Base-by-base conservation (phyloP, 2,329 filamentous ascomycete species). In the Zymoseptoria passerinii region DNA sequence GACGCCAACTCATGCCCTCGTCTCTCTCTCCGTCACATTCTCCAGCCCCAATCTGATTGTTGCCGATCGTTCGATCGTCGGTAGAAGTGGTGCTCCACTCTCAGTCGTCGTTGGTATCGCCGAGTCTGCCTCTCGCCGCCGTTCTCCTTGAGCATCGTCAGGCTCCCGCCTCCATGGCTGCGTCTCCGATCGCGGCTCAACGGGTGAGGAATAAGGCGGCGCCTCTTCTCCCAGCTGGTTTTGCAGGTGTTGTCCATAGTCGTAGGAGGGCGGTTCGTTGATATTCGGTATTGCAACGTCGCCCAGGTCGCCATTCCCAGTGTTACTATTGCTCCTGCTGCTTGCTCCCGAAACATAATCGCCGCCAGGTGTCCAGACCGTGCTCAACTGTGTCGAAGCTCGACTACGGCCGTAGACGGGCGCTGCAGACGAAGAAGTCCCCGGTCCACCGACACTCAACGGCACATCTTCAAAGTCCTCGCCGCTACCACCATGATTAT, bases 201-300 rank as follows among this genome's bases (percentile, higher is more conserved):
- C 54, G 0, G 77, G 77, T 50, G 75, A 77, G 40, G 74, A 73
- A 57, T 80, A 80, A 4, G 75, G 76, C 18, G 77, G 77, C n/a
- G 77, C 77, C 51, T 79, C 75, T 60, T 78, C 77, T 54, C 71
- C 73, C 3, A 69, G 71, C 28, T 65, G 65, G 27, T 61, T 60
- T 44, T 44, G 35, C 35, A 44, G n/a, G n/a, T 44, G 35, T 16
- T 44, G 35, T 13, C 35, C 35, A 44, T 44, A 44, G 29, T 72
- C 70, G 53, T 74, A 74, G 2, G 66, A 66, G 23, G 72, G 72
- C 27, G 72, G 71, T 50, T 72, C 70, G 35, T 44, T 44, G 20
- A 63, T 60, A 48, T 63, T 54, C 18, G 71, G 71, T 16, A 71
- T 69, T 0, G 60, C 64, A 16, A 60, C 61, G 16, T 69, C 67